phyloP scores from a whole-genome alignment of 1,139 yeast species.

The Taphrina populina region DNA sequence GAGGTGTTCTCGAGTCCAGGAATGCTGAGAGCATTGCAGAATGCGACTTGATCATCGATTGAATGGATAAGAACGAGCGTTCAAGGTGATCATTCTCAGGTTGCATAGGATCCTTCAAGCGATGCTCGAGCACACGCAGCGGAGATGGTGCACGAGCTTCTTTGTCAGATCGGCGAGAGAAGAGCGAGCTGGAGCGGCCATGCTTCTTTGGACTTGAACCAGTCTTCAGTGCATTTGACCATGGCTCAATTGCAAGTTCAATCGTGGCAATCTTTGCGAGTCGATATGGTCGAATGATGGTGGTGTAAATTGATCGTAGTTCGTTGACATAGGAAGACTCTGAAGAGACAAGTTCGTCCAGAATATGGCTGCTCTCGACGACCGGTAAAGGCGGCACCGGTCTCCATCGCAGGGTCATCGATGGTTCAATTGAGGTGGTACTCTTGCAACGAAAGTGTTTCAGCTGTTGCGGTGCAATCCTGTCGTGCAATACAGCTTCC shows the following conservation, averaged over 20 bases:
- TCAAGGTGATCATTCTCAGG: slow-evolving; percentile 25
- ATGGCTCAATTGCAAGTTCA: background rate
- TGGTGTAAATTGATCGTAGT: slow-evolving; percentile 6
- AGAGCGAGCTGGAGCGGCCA: slow-evolving; percentile 11
- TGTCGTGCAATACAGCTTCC: background rate
- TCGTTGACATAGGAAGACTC: slow-evolving; percentile 6
- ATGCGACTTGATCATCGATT: slow-evolving; percentile 23
- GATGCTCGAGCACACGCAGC: slow-evolving; percentile 6
- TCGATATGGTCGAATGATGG: slow-evolving; percentile 13
- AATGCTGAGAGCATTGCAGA: slow-evolving; percentile 14
- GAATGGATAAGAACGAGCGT: slow-evolving; percentile 25
- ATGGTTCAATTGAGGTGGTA: slow-evolving; percentile 6
- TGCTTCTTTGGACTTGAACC: slow-evolving; percentile 3
- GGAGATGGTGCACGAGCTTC: background rate
- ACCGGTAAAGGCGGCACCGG: slow-evolving; percentile 2
- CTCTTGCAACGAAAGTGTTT: slow-evolving; percentile 10
- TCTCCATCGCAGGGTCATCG: slow-evolving; percentile 3
- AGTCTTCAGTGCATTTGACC: too few species aligned
- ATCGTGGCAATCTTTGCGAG: background rate
- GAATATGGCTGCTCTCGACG: slow-evolving; percentile 14
- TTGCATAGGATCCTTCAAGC: slow-evolving; percentile 23
- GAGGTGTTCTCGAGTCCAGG: slow-evolving; percentile 5
- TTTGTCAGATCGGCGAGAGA: slow-evolving; percentile 3
- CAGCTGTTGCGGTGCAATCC: background rate
- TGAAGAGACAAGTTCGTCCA: slow-evolving; percentile 11